Conservation (phyloP, 192 early-diverging fungal species). For the Neocallimastix lanati region DNA sequence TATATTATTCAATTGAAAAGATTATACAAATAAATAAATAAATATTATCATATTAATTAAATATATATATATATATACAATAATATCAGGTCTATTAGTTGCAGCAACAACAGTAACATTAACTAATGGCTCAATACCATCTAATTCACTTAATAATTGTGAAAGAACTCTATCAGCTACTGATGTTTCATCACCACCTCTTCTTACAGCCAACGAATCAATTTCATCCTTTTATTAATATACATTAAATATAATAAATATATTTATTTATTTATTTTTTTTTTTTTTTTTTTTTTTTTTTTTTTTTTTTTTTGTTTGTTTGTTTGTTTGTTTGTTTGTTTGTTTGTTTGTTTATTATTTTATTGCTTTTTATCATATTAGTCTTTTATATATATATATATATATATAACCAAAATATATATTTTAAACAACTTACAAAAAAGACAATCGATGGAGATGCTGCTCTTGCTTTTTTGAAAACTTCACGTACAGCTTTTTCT, state of each 20-base stretch:
- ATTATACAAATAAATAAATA: too few relatives aligned
- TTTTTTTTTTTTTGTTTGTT: too few relatives aligned
- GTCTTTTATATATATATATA: background rate
- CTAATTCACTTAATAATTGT: constrained; percentile 82
- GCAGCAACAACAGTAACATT: constrained; percentile 95
- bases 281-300: too few relatives aligned
- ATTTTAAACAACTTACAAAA: constrained; percentile 46
- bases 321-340: too few relatives aligned
- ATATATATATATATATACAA: constrained; percentile 22
- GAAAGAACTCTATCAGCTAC: constrained; percentile 89
- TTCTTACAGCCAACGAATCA: constrained; percentile 78
- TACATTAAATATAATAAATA: too few relatives aligned
- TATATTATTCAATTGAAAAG: background rate
- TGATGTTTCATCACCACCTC: constrained; percentile 47
- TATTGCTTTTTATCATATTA: too few relatives aligned
- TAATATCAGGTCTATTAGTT: constrained; percentile 91
- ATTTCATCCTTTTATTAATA: constrained; percentile 74
- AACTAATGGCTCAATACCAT: constrained; percentile 86
- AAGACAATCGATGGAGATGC: constrained; percentile 92
- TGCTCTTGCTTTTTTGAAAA: constrained; percentile 86
- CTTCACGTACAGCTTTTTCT: constrained; percentile 82
- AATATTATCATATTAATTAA: too few relatives aligned
- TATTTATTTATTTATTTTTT: too few relatives aligned
- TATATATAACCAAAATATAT: background rate
- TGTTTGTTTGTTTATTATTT: too few relatives aligned